These are phyloP conservation scores for Flaveria linearis DNA, from an alignment of 129 eudicot genomes.

Conservation along the genomic window DNA sequence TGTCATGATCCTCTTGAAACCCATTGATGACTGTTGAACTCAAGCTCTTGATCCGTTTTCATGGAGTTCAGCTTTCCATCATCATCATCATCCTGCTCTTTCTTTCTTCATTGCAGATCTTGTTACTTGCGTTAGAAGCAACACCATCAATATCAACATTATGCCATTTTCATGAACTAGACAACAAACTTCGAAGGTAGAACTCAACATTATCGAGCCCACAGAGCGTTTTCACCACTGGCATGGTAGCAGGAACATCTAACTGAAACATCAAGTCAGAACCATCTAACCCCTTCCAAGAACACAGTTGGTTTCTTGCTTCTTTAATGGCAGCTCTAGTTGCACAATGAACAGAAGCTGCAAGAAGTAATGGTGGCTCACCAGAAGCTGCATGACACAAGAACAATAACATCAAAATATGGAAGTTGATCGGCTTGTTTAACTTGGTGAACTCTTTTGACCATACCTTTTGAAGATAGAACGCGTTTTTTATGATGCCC, in stretches of 20 bases:
- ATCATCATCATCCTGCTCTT: slow-evolving; percentile 30
- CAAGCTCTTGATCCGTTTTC: slow-evolving; percentile 25
- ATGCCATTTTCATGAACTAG: slow-evolving; percentile 33
- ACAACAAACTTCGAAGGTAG: slow-evolving; percentile 50
- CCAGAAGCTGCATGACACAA: slow-evolving; percentile 70
- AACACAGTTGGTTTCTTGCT: slow-evolving; percentile 63
- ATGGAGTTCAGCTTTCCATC: slow-evolving; percentile 15
- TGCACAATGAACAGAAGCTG: slow-evolving; percentile 88
- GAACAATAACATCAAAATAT: neutral
- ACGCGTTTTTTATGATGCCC: slow-evolving; percentile 80
- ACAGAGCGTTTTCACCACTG: slow-evolving; percentile 79
- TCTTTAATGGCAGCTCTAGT: slow-evolving; percentile 82
- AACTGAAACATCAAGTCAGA: slow-evolving; percentile 47
- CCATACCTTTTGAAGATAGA: slow-evolving; percentile 87
- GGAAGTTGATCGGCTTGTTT: neutral
- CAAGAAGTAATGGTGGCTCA: slow-evolving; percentile 89
- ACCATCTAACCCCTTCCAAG: slow-evolving; percentile 59
- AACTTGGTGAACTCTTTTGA: neutral
- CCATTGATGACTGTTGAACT: slow-evolving; percentile 38
- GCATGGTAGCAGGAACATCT: slow-evolving; percentile 94
- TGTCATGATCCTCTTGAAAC: slow-evolving; percentile 43
- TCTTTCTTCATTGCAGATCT: slow-evolving; percentile 28
- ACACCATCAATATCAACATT: slow-evolving; percentile 19
- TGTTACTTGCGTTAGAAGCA: slow-evolving; percentile 13
- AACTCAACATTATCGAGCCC: slow-evolving; percentile 68